Evolutionary conservation across 208 protist genomes (phyloP), one percentile per base, ranked within the genome.

Genomic region (Leptomonas pyrrhocoris): DNA sequence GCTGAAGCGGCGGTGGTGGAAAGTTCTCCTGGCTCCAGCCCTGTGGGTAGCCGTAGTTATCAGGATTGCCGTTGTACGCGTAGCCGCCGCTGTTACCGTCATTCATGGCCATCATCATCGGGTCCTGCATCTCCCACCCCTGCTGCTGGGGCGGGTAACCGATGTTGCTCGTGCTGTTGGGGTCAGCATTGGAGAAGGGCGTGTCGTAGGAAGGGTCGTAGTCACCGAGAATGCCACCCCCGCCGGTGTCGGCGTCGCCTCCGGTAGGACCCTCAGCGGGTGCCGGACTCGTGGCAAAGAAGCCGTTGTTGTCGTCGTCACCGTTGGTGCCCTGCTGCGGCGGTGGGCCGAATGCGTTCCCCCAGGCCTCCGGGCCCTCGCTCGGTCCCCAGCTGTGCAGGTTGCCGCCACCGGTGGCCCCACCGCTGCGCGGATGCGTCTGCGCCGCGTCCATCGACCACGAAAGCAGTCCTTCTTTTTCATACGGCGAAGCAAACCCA

Each of bases 401-500:
- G 34, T 38, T 38, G 34, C 34, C 9, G 19, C 34, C 25, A n/a
- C n/a, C n/a, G n/a, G n/a, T n/a, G n/a, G n/a, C n/a, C 7, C 21
- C 25, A 16, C n/a, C 53, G 40, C 58, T 36, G 36, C 36, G 62
- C 34, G n/a, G 38, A 19, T 13, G 18, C 28, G 31, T 1, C 21
- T 13, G 1, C 5, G 13, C 27, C 21, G 61, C 55, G 13, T 71
- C 59, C 59, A 67, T 67, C 42, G 50, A 74, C 49, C 49, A 77
- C 15, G 71, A 77, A 25, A 77, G 71, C 45, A 77, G 31, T 18
- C 49, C 58, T 21, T 63, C 71, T 21, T 36, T 63, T 23, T 71
- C 63, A 12, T 25, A 50, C 11, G 45, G 43, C 3, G 62, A 57
- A 4, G 61, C 7, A 38, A 38, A 38, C 9, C 7, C 34, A 38